Evolutionary conservation across 768 basidiomycete genomes (phyloP).

Genomic region (Lactarius psammicola): DNA sequence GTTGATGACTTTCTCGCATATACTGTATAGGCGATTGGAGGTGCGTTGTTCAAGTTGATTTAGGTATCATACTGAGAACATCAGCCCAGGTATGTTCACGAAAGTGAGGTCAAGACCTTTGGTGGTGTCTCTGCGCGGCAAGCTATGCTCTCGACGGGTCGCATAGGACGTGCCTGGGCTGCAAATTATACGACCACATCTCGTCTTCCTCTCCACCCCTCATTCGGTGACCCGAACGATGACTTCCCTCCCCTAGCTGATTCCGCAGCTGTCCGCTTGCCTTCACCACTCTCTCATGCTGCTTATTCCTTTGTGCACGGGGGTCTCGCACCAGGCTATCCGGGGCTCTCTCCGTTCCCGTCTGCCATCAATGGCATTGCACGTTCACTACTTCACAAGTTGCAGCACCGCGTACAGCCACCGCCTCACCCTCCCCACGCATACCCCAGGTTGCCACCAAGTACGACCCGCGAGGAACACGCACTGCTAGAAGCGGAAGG

Average conservation of each 20-base stretch:
- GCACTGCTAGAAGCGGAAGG: conserved; percentile 75
- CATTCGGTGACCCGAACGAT: conserved; percentile 65
- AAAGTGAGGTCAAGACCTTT: conserved; percentile 79
- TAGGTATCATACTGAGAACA: not conserved
- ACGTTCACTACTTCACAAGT: conserved; percentile 61
- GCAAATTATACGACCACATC: conserved; percentile 79
- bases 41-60: conserved; percentile 38
- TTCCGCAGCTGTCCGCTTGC: conserved; percentile 29
- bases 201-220: conserved; percentile 76
- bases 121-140: conserved; percentile 70
- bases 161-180: conserved; percentile 80
- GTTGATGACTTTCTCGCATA: conserved; percentile 22
- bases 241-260: conserved; percentile 46
- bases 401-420: conserved; percentile 67
- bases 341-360: conserved; percentile 77
- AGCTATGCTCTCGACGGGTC: conserved; percentile 69
- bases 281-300: conserved; percentile 60
- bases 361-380: conserved; percentile 77
- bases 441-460: conserved; percentile 68
- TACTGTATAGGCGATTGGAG: conserved; percentile 86
- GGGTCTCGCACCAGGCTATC: conserved; percentile 77
- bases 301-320: conserved; percentile 94
- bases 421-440: conserved; percentile 77
- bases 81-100: conserved; percentile 71
- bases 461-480: conserved; percentile 62